Evolutionary conservation across 768 basidiomycete genomes (phyloP).

Genomic region (Imleria badia): DNA sequence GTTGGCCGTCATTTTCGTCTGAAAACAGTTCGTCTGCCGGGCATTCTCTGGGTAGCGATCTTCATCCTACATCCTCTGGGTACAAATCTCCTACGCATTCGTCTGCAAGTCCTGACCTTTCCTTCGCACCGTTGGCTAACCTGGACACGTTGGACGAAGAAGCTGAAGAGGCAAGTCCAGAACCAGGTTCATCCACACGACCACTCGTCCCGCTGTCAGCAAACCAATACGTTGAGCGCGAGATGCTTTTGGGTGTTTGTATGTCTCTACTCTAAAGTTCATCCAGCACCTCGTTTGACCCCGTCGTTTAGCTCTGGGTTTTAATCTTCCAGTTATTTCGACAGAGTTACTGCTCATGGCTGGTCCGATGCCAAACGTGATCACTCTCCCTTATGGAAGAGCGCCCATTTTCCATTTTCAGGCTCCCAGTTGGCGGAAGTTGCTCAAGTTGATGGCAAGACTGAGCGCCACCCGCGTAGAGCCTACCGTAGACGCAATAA

Average conservation of each 20-base stretch:
- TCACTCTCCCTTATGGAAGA: slow-evolving; percentile 70
- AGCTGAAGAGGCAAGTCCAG: slow-evolving; percentile 13
- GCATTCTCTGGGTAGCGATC: slow-evolving; percentile 18
- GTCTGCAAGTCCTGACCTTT: slow-evolving; percentile 26
- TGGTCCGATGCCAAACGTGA: slow-evolving; percentile 63
- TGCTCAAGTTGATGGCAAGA: slow-evolving; percentile 74
- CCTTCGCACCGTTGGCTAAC: slow-evolving; percentile 14
- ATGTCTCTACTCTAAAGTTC: slow-evolving; percentile 34
- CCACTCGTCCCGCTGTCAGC: slow-evolving; percentile 19
- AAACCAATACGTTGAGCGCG: slow-evolving; percentile 53
- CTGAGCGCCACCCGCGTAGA: slow-evolving; percentile 69
- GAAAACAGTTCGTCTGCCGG: slow-evolving; percentile 16
- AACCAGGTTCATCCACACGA: slow-evolving; percentile 18
- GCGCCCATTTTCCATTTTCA: slow-evolving; percentile 70
- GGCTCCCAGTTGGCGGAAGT: slow-evolving; percentile 70
- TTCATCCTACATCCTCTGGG: slow-evolving; percentile 5
- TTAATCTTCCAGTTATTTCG: slow-evolving; percentile 56
- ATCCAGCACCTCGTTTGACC: slow-evolving; percentile 6
- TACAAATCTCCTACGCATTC: slow-evolving; percentile 18
- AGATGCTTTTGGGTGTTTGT: slow-evolving; percentile 64
- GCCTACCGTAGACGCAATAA: slow-evolving; percentile 66
- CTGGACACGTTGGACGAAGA: slow-evolving; percentile 19
- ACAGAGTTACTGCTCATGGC: slow-evolving; percentile 46
- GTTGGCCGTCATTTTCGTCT: slow-evolving; percentile 28
- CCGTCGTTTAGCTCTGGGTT: slow-evolving; percentile 59